Conservation (phyloP, 306 rosid species). For the Sicyos edulis region DNA sequence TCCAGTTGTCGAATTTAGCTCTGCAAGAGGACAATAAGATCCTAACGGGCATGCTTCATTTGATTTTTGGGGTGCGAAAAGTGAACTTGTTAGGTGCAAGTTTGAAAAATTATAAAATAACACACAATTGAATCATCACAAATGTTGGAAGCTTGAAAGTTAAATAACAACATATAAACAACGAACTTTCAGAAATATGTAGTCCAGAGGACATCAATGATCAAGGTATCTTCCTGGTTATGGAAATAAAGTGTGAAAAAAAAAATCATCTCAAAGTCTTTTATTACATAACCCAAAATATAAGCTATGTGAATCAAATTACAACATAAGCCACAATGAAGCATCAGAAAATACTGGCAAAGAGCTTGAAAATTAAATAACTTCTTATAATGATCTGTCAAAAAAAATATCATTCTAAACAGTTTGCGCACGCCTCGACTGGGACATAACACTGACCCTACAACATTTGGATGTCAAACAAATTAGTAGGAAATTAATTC, state of each 20-base stretch:
- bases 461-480: too few relatives aligned
- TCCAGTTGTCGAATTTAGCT: conserved; percentile 49
- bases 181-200: not conserved
- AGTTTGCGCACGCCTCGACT: too few relatives aligned
- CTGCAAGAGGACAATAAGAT: conserved; percentile 66
- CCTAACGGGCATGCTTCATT: conserved; percentile 86
- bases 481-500: too few relatives aligned
- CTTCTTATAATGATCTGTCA: not conserved
- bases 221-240: not conserved
- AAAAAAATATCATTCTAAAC: too few relatives aligned
- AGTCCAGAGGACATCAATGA: not conserved
- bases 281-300: not conserved
- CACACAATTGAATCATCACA: not conserved
- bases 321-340: not conserved
- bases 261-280: not conserved
- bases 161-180: not conserved
- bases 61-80: conserved; percentile 5
- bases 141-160: not conserved
- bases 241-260: not conserved
- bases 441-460: too few relatives aligned
- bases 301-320: not conserved
- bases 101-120: not conserved
- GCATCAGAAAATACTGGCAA: conserved; percentile 2
- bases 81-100: conserved; percentile 6
- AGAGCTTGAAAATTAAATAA: conserved; percentile 5